Evolutionary conservation across 495 filamentous ascomycete genomes (phyloP).

Genomic region (Trypethelium eluteriae): DNA sequence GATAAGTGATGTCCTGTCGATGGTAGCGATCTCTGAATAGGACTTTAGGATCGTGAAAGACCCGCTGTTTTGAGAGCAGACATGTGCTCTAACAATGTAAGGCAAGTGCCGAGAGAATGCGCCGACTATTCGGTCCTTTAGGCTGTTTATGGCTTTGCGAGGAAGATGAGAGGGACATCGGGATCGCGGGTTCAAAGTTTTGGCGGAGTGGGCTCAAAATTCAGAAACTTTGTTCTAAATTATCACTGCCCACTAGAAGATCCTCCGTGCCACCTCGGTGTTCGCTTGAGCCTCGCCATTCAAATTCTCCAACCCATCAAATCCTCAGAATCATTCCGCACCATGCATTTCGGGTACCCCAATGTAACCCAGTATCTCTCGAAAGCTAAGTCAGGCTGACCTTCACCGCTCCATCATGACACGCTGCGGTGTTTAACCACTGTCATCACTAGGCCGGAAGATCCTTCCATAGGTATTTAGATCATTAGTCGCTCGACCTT

Average conservation of each 20-base stretch:
- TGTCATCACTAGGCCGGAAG: not conserved
- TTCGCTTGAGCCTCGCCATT: not conserved
- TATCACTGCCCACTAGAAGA: constrained; percentile 2
- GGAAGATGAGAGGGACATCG: not conserved
- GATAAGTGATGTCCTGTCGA: too few species aligned
- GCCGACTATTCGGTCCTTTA: too few species aligned
- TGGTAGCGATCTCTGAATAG: too few species aligned
- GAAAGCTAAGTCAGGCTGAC: not conserved
- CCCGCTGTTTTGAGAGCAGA: too few species aligned
- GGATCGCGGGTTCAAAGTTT: not conserved
- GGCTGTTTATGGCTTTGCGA: not conserved
- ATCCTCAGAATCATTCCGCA: not conserved
- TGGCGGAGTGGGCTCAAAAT: not conserved
- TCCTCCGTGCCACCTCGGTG: not conserved
- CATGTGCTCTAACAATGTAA: too few species aligned
- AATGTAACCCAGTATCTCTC: not conserved
- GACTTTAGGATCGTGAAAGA: too few species aligned
- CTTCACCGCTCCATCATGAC: not conserved
- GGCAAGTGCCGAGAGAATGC: too few species aligned
- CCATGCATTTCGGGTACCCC: too few species aligned
- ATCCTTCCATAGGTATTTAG: constrained; percentile 39
- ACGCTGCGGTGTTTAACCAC: not conserved
- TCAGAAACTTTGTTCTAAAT: constrained; percentile 9
- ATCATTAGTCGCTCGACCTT: constrained; percentile 97
- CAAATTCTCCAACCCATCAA: not conserved